Evolutionary conservation across 331 rosid species (phyloP), one percentile per base, ranked within the genome.

Genomic region (Arachis monticola): DNA sequence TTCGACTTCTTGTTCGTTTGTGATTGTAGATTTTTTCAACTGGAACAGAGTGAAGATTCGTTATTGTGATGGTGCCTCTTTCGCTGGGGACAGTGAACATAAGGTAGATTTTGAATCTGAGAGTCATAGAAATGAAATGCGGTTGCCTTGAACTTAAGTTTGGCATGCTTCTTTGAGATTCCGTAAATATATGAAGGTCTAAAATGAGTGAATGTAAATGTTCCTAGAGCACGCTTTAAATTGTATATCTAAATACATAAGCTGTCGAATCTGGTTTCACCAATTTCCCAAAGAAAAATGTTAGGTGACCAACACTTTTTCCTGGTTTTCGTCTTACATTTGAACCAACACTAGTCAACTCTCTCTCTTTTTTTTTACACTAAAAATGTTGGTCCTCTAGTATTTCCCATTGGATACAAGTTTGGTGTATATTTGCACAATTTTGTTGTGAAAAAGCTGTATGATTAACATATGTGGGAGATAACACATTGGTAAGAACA

Each of bases 61-160:
- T 38, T 92, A 92, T 60, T 94, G 99, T 70, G 99, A 94, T 53
- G 97, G 99, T 58, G 99, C 95, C 46, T 92, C 99, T 65, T 94
- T 94, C 63, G 69, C 92, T 7, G 96, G 99, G 73, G 97, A 94
- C 75, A 61, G 82, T 80, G 95, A 92, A 81, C 7, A 88, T 45
- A 83, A 81, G 97, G 97, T 94, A 84, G 4, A 53, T 44, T 65
- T 48, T 42, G 35, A 44, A 8, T 64, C 53, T 63, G 52, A 2
- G 69, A 6, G 12, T 79, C 50, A 59, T 82, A 45, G 13, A 27
- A n/a, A 30, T 69, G 72, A 35, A 22, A 22, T 22, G 27, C 27
- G 27, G 27, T 22, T 22, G 27, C 27, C 27, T 22, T 22, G 27
- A 22, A 22, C 27, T 22, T 22, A 22, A 22, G 27, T 22, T 22